Evolutionary conservation across 1,139 yeast species (phyloP), one percentile per base, ranked within the genome.

Genomic region (Debaryomyces udenii): DNA sequence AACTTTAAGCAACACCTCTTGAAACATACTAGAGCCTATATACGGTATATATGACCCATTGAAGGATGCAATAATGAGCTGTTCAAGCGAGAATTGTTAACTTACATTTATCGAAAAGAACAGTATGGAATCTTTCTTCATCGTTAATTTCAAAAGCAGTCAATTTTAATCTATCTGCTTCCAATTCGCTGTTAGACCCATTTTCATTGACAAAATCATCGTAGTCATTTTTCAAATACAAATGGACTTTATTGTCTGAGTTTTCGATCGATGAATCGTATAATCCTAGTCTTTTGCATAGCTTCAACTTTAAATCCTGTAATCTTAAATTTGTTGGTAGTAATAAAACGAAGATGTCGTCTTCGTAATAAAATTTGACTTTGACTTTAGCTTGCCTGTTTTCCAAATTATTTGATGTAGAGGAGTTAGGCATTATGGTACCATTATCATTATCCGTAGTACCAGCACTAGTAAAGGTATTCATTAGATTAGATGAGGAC

Each of bases 341-440:
- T 43, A 88, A 72, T 42, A 93, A 74, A 6, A 96, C 98, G 70
- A 93, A 89, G 20, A 91, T 85, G 60, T 91, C 98, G 53, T 90
- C 96, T 45, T 83, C 83, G 56, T 82, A 87, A 61, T 86, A 91
- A 51, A 93, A 90, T 63, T 93, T 93, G 36, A 81, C 85, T 68
- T 83, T 93, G 50, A 68, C 80, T 62, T 67, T 74, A 45, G 35
- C 51, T 37, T 18, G 48, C 43, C 27, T 42, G 35, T 11, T 37
- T 18, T 14, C 42, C 31, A 22, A 22, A 26, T 29, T 39, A 28
- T 33, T 31, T 20, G 22, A 5, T 3, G 29, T 14, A 30, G 38
- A 23, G 27, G 42, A 29, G 32, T 24, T 27, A 16, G 41, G 31
- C 13, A 13, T 14, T 16, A 31, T 38, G 33, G 35, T 27, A n/a